Evolutionary conservation across 164 flowering plant genomes (phyloP).

Genomic region (Dillenia turbinata): DNA sequence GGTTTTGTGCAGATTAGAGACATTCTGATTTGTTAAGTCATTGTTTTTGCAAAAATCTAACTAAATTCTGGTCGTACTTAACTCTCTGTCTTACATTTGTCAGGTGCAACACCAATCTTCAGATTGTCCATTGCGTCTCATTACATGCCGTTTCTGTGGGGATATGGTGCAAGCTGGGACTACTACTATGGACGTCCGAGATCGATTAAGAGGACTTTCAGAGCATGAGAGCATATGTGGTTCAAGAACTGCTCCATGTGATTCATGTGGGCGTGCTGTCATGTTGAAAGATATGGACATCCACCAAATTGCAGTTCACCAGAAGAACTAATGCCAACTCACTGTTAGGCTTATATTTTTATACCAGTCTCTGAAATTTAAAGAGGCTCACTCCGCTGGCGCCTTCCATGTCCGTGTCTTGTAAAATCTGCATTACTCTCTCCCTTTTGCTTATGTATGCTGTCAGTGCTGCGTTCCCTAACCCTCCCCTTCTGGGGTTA

Average conservation of each 20-base stretch:
- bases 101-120: constrained; percentile 91
- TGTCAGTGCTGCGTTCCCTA: too few species aligned
- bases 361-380: too few species aligned
- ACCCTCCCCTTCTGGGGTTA: too few species aligned
- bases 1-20: too few species aligned
- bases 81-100: constrained; percentile 4
- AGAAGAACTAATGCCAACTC: constrained; percentile 31
- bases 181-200: constrained; percentile 59
- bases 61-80: neutral
- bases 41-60: too few species aligned
- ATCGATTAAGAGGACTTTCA: constrained; percentile 71
- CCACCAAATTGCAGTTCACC: constrained; percentile 83
- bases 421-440: too few species aligned
- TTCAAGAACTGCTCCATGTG: constrained; percentile 94
- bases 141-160: constrained; percentile 89
- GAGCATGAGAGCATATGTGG: constrained; percentile 94
- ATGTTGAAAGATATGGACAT: constrained; percentile 99
- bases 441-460: too few species aligned
- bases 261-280: constrained; percentile 92
- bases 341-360: too few species aligned
- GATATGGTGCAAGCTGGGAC: constrained; percentile 92
- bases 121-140: constrained; percentile 64
- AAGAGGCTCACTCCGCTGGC: too few species aligned
- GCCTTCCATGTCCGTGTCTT: too few species aligned
- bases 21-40: too few species aligned